Evolutionary conservation across 2,329 filamentous ascomycete species (phyloP).

Genomic region (Diaporthe caulivora): DNA sequence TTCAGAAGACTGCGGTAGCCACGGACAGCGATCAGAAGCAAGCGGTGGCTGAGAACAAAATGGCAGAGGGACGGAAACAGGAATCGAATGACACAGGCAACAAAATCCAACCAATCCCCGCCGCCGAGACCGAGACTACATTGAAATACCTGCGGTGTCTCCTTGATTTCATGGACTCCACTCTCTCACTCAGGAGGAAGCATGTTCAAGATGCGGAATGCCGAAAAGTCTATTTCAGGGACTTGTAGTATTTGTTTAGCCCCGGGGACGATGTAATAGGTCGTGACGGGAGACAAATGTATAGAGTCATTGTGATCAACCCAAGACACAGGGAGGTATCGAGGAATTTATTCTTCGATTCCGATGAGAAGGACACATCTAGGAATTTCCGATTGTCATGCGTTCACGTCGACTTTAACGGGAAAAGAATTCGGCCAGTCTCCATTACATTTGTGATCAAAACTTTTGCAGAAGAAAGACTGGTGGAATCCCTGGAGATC

Average conservation of each 20-base stretch:
- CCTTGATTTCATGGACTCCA: slow-evolving; percentile 40
- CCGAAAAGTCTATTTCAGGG: slow-evolving; percentile 41
- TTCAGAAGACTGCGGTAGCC: too few species aligned
- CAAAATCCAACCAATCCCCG: background rate
- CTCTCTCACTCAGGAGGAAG: slow-evolving; percentile 28
- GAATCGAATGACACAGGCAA: background rate
- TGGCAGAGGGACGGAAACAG: background rate
- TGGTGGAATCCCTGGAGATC: slow-evolving; percentile 43
- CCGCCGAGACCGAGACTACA: background rate
- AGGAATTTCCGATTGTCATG: slow-evolving; percentile 37
- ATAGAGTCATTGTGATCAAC: slow-evolving; percentile 42
- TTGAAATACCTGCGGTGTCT: slow-evolving; percentile 40
- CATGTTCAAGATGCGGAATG: slow-evolving; percentile 36
- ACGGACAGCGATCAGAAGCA: too few species aligned
- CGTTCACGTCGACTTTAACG: slow-evolving; percentile 50
- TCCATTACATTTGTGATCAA: slow-evolving; percentile 41
- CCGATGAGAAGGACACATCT: slow-evolving; percentile 18
- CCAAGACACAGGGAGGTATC: slow-evolving; percentile 26
- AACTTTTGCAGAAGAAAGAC: slow-evolving; percentile 45
- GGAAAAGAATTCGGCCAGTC: slow-evolving; percentile 46
- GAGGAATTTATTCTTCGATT: background rate
- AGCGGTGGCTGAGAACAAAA: too few species aligned
- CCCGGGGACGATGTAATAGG: slow-evolving; percentile 44
- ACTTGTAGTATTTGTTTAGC: slow-evolving; percentile 48
- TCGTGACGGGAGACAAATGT: slow-evolving; percentile 42